Percentiles rank a stretch among this genome's conserved stretches.
phyloP scores from a whole-genome alignment of 2,329 filamentous ascomycete species.

The Aspergillus fructus region DNA sequence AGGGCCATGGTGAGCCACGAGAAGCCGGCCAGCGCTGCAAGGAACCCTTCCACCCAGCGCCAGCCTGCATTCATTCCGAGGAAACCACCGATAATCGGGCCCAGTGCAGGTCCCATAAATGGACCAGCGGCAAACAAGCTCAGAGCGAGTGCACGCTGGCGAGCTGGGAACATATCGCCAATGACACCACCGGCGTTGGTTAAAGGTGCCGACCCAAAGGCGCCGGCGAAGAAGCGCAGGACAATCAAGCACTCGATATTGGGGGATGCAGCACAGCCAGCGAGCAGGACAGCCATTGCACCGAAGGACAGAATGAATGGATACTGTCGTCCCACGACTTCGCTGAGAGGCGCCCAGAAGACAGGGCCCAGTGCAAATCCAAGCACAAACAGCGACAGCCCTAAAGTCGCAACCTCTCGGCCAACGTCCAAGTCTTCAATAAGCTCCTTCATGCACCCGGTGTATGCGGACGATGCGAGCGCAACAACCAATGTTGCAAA shows the following conservation, averaged over 20 bases:
- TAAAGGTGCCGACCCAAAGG: slow-evolving; percentile 62
- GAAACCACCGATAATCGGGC: slow-evolving; percentile 68
- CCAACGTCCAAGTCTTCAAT: slow-evolving; percentile 34
- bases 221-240: slow-evolving; percentile 65
- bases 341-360: slow-evolving; percentile 44
- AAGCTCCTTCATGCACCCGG: slow-evolving; percentile 39
- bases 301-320: slow-evolving; percentile 26
- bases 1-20: slow-evolving; percentile 48
- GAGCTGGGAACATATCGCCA: slow-evolving; percentile 59
- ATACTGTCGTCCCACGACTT: slow-evolving; percentile 37
- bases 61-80: slow-evolving; percentile 63
- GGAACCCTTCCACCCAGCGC: slow-evolving; percentile 67
- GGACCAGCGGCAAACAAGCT: slow-evolving; percentile 67
- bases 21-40: slow-evolving; percentile 62
- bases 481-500: slow-evolving; percentile 44
- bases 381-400: slow-evolving; percentile 47
- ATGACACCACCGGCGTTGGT: slow-evolving; percentile 64
- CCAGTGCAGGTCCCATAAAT: slow-evolving; percentile 62
- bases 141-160: slow-evolving; percentile 57
- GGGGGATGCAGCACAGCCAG: slow-evolving; percentile 49
- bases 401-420: slow-evolving; percentile 41
- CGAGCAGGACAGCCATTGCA: slow-evolving; percentile 36
- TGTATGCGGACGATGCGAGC: slow-evolving; percentile 45
- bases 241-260: slow-evolving; percentile 62
- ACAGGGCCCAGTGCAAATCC: slow-evolving; percentile 49